These are phyloP conservation scores for Ichthyophthirius multifiliis DNA, from an alignment of 169 alveolate genomes.

Conservation along the genomic window DNA sequence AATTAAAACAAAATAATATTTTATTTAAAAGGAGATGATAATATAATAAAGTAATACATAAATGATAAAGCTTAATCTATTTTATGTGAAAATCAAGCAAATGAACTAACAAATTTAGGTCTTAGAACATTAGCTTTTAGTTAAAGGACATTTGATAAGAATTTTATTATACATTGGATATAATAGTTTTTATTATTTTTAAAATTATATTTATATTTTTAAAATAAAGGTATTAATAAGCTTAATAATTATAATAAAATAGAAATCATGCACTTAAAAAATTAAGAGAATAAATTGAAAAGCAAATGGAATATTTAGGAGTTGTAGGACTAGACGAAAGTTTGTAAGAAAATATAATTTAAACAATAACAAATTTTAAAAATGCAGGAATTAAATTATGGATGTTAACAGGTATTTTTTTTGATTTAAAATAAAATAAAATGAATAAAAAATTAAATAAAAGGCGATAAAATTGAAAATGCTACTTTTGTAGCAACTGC, in stretches of 20 bases:
- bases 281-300: slow-evolving; percentile 53
- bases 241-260: no score
- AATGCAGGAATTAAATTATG: slow-evolving; percentile 74
- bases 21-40: slow-evolving; percentile 81
- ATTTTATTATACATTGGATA: no score
- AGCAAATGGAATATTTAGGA: slow-evolving; percentile 71
- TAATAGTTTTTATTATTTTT: no score
- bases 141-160: no score
- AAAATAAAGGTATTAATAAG: no score
- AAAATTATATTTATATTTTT: no score
- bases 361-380: slow-evolving; percentile 51
- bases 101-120: neutral
- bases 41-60: slow-evolving; percentile 56
- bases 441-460: slow-evolving; percentile 39
- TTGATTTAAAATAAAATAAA: neutral
- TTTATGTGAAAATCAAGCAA: neutral
- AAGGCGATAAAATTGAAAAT: slow-evolving; percentile 87
- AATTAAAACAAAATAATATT: slow-evolving; percentile 55
- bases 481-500: slow-evolving; percentile 64
- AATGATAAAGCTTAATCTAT: slow-evolving; percentile 38
- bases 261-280: no score
- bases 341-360: slow-evolving; percentile 54
- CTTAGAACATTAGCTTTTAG: no score
- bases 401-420: slow-evolving; percentile 74
- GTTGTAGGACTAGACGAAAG: slow-evolving; percentile 83